Evolutionary conservation across 345 rosid genomes (phyloP), one percentile per base, ranked within the genome.

Genomic region (Gossypium ekmanianum): DNA sequence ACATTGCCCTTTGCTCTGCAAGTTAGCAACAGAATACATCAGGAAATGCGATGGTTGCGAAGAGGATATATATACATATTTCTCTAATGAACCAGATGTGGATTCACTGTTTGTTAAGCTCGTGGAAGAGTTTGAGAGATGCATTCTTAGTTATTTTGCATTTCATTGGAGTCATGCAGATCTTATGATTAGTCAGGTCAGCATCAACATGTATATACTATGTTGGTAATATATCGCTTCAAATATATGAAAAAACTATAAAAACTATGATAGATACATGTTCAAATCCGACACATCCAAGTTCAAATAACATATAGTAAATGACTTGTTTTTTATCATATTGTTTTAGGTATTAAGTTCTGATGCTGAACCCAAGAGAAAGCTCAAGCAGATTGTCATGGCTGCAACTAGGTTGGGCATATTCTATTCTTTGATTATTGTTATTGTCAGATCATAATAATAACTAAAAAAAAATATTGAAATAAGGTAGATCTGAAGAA

Each of bases 121-220:
- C 12, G 90, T 91, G n/a, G 97, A 93, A 78, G 99, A 95, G 82
- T 82, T 95, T 34, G 97, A 95, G 76, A 88, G 96, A 81, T 95
- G 99, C 71, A 95, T 88, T 43, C 90, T 95, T 8, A 93, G 92
- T 71, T 95, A 95, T 80, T 95, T 93, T 80, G 97, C 93, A 0
- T 93, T 81, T 72, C 96, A 93, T 61, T 95, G 99, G 98, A 86
- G 81, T 67, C 92, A 89, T 48, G 90, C 91, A 20, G 89, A 90
- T 75, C 83, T 84, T 63, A 82, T 90, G 86, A 85, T 94, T 80
- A 88, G 85, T 75, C 94, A 94, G 97, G 97, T 65, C 5, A 62
- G 66, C 20, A 69, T 71, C 55, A 0, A 61, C 18, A 9, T n/a
- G 16, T 51, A 16, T 17, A 58, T 10, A 22, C 41, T 22, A 57